Evolutionary conservation across 1,284 basidiomycete genomes (phyloP).

Genomic region (Cystobasidium slooffiae): DNA sequence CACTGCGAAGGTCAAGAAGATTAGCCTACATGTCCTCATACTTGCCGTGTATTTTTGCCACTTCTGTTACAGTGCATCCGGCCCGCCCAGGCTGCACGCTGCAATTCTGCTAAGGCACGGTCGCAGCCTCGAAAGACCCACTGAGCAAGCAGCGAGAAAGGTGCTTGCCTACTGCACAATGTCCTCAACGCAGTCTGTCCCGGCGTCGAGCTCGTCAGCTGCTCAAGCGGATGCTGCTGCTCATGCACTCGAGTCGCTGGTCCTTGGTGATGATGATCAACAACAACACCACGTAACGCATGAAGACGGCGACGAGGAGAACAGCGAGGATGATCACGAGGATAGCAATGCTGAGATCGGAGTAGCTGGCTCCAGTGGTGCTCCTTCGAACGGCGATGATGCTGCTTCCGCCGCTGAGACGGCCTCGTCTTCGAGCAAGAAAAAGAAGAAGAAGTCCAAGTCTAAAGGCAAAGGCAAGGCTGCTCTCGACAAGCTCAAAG

Average conservation of each 20-base stretch:
- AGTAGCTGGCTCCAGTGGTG: not conserved
- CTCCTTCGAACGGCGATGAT: not conserved
- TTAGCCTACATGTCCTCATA: too few relatives aligned
- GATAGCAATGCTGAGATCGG: not conserved
- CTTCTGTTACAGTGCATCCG: too few relatives aligned
- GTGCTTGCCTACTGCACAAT: not conserved
- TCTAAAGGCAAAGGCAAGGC: slow-evolving; percentile 58
- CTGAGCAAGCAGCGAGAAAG: too few relatives aligned
- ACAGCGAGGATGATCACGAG: slow-evolving; percentile 17
- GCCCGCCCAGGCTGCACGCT: too few relatives aligned
- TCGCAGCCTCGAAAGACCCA: too few relatives aligned
- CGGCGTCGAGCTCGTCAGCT: slow-evolving; percentile 15
- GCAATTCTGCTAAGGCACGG: too few relatives aligned
- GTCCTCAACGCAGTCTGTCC: slow-evolving; percentile 40
- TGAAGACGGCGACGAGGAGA: slow-evolving; percentile 13
- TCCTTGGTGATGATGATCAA: slow-evolving; percentile 12
- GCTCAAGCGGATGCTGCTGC: slow-evolving; percentile 20
- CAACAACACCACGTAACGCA: slow-evolving; percentile 3
- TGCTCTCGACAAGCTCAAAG: slow-evolving; percentile 57
- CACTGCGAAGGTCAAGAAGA: too few relatives aligned
- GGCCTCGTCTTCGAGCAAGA: slow-evolving; percentile 32
- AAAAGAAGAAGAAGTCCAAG: slow-evolving; percentile 56
- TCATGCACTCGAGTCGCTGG: slow-evolving; percentile 29
- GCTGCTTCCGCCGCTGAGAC: not conserved
- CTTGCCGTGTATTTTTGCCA: too few relatives aligned